These are phyloP conservation scores for Setomelanomma holmii DNA, from an alignment of 2,329 filamentous ascomycete species.

Conservation along the genomic window DNA sequence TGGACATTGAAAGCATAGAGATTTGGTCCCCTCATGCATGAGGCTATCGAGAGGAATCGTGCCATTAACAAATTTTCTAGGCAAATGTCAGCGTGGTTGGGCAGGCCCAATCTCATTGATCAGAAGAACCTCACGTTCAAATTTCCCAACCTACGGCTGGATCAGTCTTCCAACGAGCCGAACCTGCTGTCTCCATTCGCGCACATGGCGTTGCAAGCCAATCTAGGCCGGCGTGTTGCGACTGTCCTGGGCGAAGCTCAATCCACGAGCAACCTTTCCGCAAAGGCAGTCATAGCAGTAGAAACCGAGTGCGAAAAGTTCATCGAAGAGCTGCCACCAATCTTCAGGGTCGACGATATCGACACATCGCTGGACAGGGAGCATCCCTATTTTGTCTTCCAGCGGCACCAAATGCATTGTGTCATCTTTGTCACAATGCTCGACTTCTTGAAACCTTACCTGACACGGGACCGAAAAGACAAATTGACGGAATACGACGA, in stretches of 20 bases:
- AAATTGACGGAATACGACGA: constrained; percentile 43
- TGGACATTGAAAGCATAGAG: no score
- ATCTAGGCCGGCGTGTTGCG: constrained; percentile 45
- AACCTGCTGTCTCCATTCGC: constrained; percentile 54
- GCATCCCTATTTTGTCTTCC: constrained; percentile 55
- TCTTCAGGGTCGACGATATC: constrained; percentile 50
- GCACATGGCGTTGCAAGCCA: constrained; percentile 53
- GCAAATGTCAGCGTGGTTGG: constrained; percentile 54
- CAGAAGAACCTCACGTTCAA: constrained; percentile 49
- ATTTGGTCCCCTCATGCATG: no score
- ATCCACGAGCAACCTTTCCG: constrained; percentile 20
- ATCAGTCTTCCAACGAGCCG: constrained; percentile 39
- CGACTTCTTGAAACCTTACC: constrained; percentile 55
- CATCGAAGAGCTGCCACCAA: constrained; percentile 53
- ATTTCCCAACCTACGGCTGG: constrained; percentile 51
- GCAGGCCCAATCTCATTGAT: constrained; percentile 55
- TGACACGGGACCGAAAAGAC: constrained; percentile 48
- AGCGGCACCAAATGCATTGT: constrained; percentile 56
- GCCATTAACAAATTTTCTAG: constrained; percentile 12
- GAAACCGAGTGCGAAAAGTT: constrained; percentile 53
- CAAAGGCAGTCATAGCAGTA: constrained; percentile 28
- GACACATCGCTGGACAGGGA: constrained; percentile 53
- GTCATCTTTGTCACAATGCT: constrained; percentile 57
- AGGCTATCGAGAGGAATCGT: background rate
- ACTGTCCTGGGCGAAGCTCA: constrained; percentile 28